These are phyloP conservation scores for Lycium ferocissimum DNA, from an alignment of 257 asterid genomes.

Conservation along the genomic window DNA sequence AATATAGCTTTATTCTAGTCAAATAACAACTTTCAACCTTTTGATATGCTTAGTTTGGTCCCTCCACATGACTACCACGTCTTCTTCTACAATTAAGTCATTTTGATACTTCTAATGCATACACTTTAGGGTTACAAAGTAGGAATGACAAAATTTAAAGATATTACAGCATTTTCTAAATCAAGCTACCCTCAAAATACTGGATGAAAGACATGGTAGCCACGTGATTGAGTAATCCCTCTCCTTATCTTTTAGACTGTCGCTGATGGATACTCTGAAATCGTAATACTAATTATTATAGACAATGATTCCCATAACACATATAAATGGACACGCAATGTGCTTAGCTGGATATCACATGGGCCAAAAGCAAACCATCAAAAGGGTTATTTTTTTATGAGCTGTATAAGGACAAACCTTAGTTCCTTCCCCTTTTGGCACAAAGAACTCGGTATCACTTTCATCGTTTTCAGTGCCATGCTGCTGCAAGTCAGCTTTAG, in stretches of 20 bases:
- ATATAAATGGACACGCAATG: background rate
- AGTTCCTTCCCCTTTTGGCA: conserved; percentile 82
- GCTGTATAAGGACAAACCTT: conserved; percentile 55
- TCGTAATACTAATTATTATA: background rate
- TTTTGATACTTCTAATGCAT: conserved; percentile 10
- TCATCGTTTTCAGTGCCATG: conserved; percentile 48
- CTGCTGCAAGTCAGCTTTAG: conserved; percentile 44
- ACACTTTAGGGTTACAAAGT: background rate
- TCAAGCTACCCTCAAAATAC: background rate
- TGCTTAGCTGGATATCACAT: conserved; percentile 21
- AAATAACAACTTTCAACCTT: background rate
- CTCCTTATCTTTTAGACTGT: background rate
- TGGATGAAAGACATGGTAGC: background rate
- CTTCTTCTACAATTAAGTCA: conserved; percentile 1
- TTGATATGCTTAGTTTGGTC: background rate
- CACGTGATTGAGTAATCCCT: background rate
- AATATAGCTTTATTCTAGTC: background rate
- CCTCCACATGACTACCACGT: background rate
- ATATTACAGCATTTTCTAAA: background rate
- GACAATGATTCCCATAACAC: background rate
- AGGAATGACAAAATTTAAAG: background rate
- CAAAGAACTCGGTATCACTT: conserved; percentile 83
- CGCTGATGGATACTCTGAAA: background rate
- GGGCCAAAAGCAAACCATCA: conserved; percentile 1
- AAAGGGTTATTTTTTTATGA: conserved; percentile 4